A percentile compares a stretch with the other conserved stretches of the same genome.
Conservation (phyloP, 345 rosid genomes). For the Gossypium longicalyx region DNA sequence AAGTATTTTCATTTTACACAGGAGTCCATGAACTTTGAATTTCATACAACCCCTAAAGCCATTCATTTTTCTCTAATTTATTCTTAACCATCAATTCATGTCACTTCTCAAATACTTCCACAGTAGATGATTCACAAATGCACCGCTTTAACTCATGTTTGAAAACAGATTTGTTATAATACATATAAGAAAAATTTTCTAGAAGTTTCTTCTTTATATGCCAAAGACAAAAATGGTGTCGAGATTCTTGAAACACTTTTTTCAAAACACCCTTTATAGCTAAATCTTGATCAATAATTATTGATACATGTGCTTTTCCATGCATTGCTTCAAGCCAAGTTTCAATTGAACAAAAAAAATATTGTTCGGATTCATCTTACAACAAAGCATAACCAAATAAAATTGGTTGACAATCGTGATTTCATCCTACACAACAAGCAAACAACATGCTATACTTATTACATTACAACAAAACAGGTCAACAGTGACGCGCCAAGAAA, state of each 20-base stretch:
- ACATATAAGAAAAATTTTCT: neutral
- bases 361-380: too few species aligned
- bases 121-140: neutral
- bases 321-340: too few species aligned
- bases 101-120: neutral
- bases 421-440: too few species aligned
- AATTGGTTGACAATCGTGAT: too few species aligned
- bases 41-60: neutral
- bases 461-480: too few species aligned
- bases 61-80: neutral
- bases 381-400: too few species aligned
- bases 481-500: accelerated
- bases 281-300: too few species aligned
- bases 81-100: neutral
- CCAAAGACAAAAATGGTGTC: neutral
- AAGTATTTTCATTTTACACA: neutral
- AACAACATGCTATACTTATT: too few species aligned
- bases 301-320: too few species aligned
- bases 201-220: neutral
- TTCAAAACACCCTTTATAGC: too few species aligned
- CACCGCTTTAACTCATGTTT: neutral
- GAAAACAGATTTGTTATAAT: neutral
- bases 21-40: neutral
- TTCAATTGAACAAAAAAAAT: too few species aligned
- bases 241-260: too few species aligned